Base-by-base conservation (phyloP, 768 basidiomycete genomes). In the Tricholoma flavovirens region DNA sequence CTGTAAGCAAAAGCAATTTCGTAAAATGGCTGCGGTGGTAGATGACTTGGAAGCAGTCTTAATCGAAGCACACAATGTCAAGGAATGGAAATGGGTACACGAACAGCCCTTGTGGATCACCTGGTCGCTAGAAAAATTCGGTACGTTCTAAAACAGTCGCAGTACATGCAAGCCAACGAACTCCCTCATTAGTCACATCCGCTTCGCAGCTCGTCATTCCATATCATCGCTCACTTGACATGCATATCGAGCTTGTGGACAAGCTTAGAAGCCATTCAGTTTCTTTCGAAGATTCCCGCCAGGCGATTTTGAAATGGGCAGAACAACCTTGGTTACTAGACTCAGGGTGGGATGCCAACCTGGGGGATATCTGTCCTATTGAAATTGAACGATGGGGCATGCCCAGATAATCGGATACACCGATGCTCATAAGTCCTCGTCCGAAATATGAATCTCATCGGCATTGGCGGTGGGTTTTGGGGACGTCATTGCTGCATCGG, bases 361-460 rank as follows among this genome's bases (percentile, higher is more conserved):
- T 88, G 89, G 90, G 90, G 66, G 88, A 89, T 54, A 74, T 92
- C 35, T 93, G 87, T 59, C 77, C 73, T 26, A 82, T 77, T n/a
- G 90, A 92, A 68, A 78, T 92, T 56, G 87, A 89, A 63, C 77
- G 81, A 53, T 90, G 90, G 88, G 72, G 80, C 12, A 53, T 26
- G 36, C 19, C 36, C 56, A 62, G 60, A 60, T 63, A 60, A 65
- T 59, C 59, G 60, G 26, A 48, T 59, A 55, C 53, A 60, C 17
- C 43, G 21, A 30, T 11, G 19, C 3, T 62, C 53, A 67, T 21
- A 64, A 38, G 65, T 87, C 88, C 51, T 93, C 91, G 65, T 92
- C 89, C 49, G 87, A 88, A 63, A 93, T 92, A 58, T 87, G 89
- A 57, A 94, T 94, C 73, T 94, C 92, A 56, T 93, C 92, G 42